phyloP scores from a whole-genome alignment of 176 grass and related monocot genomes.

The Oryza brachyantha region DNA sequence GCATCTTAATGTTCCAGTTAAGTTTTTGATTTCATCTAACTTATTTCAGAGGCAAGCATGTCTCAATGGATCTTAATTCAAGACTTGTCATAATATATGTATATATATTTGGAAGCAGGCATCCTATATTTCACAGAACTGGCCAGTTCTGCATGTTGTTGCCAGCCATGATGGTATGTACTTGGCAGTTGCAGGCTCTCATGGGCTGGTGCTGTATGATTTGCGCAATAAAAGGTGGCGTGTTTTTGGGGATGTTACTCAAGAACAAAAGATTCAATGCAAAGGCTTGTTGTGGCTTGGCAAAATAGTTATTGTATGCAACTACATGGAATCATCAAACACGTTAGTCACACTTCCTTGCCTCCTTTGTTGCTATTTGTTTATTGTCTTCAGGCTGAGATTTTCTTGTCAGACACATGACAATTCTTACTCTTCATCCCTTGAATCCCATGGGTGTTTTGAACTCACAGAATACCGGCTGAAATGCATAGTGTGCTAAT shows the following conservation, averaged over 20 bases:
- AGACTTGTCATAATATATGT: slow-evolving; percentile 10
- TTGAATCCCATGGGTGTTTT: neutral
- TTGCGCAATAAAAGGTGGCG: slow-evolving; percentile 92
- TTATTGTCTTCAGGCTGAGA: neutral
- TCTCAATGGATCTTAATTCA: neutral
- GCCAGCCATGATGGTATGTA: slow-evolving; percentile 91
- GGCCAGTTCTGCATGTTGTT: slow-evolving; percentile 92
- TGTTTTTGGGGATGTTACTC: slow-evolving; percentile 95
- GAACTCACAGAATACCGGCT: slow-evolving; percentile 19
- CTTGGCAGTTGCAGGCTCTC: slow-evolving; percentile 80
- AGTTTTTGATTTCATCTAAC: slow-evolving; percentile 36
- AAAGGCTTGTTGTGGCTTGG: slow-evolving; percentile 94
- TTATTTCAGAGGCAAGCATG: slow-evolving; percentile 22
- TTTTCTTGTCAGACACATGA: neutral
- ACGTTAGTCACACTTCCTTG: slow-evolving; percentile 50
- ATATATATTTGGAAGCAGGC: slow-evolving; percentile 56
- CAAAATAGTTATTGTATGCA: slow-evolving; percentile 94
- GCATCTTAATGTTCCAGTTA: slow-evolving; percentile 98
- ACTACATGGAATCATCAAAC: slow-evolving; percentile 83
- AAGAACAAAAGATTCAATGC: slow-evolving; percentile 99
- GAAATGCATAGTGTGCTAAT: slow-evolving; percentile 4
- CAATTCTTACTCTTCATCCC: slow-evolving; percentile 15
- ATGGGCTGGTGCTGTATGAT: slow-evolving; percentile 91
- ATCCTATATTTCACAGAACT: slow-evolving; percentile 95
- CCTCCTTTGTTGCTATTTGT: slow-evolving; percentile 3